Base-by-base conservation (phyloP, 768 basidiomycete genomes). In the Russula compacta region DNA sequence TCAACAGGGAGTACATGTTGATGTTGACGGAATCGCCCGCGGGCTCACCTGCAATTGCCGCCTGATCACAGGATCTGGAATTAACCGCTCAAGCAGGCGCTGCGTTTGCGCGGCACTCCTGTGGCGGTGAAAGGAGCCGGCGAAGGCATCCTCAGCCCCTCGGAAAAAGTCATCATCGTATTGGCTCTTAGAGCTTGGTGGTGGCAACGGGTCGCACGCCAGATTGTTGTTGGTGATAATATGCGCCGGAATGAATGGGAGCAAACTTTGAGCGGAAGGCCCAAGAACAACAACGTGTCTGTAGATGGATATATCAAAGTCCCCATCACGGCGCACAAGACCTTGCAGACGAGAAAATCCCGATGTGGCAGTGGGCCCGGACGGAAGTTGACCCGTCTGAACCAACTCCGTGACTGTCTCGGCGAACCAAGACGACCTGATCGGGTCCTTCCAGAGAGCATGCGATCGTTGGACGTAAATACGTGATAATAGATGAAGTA, bases 191-290 rank as follows among this genome's bases (percentile, higher is more conserved):
- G 79, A 73, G 1, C 79, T 78, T 6, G 73, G 74, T 0, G 95
- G 94, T 0, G 95, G 92, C 2, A 95, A 75, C 0, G 95, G 94
- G 69, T 98, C 95, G 66, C 87, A 97, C 9, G 86, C 83, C 62
- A 90, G 75, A 6, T 82, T 78, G 58, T 83, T 80, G 12, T 73
- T 74, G 5, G 77, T 73, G 12, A 81, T 72, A 4, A 89, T 76
- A 5, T 74, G 67, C 12, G 77, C 74, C 0, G 91, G 89, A 54
- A 95, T 77, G 75, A 93, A 95, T 0, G 84, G 77, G 53, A 87
- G 80, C 10, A 91, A 75, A 8, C 79, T 77, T 29, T 77, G 78
- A 64, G 84, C 82, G 4, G 78, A 78, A 6, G 80, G 73, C 66
- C 89, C 87, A 14, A 85, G 78, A n/a, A 92, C 87, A 56, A 89